Percentiles rank a stretch among this genome's conserved stretches.
These are phyloP conservation scores for Fusarium udum DNA, from an alignment of 2,329 filamentous ascomycete genomes.

Conservation along the genomic window DNA sequence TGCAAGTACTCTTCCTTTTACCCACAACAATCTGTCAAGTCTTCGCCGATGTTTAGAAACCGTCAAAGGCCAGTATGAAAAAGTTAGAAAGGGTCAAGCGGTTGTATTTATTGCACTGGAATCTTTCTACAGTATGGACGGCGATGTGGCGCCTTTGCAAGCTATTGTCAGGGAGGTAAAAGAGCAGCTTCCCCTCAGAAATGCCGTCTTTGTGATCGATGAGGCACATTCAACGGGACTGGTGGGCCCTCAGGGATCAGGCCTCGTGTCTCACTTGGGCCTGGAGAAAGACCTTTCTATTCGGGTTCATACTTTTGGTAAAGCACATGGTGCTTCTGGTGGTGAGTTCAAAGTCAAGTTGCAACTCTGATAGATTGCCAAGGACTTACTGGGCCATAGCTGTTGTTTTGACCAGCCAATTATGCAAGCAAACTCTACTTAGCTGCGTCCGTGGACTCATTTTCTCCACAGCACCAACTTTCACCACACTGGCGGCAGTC, in stretches of 20 bases:
- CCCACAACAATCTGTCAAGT: background rate
- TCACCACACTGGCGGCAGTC: background rate
- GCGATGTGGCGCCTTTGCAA: background rate
- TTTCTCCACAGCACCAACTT: background rate
- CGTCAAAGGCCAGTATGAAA: background rate
- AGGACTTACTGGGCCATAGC: background rate
- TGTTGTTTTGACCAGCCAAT: background rate
- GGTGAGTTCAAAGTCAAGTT: background rate
- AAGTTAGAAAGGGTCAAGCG: background rate
- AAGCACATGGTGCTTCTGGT: slow-evolving; percentile 1
- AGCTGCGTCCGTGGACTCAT: slow-evolving; percentile 1
- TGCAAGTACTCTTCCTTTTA: background rate
- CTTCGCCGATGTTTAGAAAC: background rate
- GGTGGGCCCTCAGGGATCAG: background rate
- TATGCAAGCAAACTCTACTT: background rate
- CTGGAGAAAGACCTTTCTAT: background rate
- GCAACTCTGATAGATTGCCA: accelerated
- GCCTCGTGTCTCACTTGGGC: background rate
- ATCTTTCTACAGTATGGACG: background rate
- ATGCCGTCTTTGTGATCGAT: background rate
- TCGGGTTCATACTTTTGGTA: background rate
- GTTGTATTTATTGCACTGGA: background rate
- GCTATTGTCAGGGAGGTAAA: background rate
- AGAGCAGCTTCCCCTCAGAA: background rate
- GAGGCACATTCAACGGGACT: background rate